Evolutionary conservation across 768 basidiomycete genomes (phyloP).

Genomic region (Lanmaoa pseudosensibilis): DNA sequence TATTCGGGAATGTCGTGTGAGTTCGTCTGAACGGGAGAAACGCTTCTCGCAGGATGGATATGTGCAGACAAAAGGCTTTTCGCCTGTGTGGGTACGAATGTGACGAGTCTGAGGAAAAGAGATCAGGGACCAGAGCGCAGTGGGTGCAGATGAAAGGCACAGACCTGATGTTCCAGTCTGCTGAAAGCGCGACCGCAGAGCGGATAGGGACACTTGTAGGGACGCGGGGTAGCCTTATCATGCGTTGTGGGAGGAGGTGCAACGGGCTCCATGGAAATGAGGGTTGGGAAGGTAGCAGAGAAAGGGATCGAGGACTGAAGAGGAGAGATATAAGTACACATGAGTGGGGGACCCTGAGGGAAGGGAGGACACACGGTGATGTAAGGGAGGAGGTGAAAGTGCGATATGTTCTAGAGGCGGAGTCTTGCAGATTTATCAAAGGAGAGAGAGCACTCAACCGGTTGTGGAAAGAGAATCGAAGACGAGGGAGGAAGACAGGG

Average conservation of each 20-base stretch:
- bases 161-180: slow-evolving; percentile 91
- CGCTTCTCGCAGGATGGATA: slow-evolving; percentile 96
- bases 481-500: slow-evolving; percentile 17
- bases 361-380: slow-evolving; percentile 23
- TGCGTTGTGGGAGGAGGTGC: slow-evolving; percentile 12
- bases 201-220: slow-evolving; percentile 94
- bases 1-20: slow-evolving; percentile 93
- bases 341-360: slow-evolving; percentile 17
- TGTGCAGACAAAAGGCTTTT: slow-evolving; percentile 93
- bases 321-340: slow-evolving; percentile 33
- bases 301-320: slow-evolving; percentile 19
- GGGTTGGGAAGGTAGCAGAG: slow-evolving; percentile 11
- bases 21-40: slow-evolving; percentile 97
- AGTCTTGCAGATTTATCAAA: slow-evolving; percentile 23
- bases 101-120: slow-evolving; percentile 75
- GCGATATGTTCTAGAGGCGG: slow-evolving; percentile 22
- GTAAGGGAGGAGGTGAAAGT: slow-evolving; percentile 10
- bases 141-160: slow-evolving; percentile 22
- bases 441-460: slow-evolving; percentile 11
- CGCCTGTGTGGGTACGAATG: slow-evolving; percentile 97
- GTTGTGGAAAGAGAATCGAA: slow-evolving; percentile 26
- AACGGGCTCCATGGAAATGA: slow-evolving; percentile 26
- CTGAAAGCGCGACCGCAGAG: slow-evolving; percentile 96
- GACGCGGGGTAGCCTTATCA: slow-evolving; percentile 55
- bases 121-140: slow-evolving; percentile 21